Base-by-base conservation (phyloP, 805 yeast genomes). In the Starmerella etchellsii region DNA sequence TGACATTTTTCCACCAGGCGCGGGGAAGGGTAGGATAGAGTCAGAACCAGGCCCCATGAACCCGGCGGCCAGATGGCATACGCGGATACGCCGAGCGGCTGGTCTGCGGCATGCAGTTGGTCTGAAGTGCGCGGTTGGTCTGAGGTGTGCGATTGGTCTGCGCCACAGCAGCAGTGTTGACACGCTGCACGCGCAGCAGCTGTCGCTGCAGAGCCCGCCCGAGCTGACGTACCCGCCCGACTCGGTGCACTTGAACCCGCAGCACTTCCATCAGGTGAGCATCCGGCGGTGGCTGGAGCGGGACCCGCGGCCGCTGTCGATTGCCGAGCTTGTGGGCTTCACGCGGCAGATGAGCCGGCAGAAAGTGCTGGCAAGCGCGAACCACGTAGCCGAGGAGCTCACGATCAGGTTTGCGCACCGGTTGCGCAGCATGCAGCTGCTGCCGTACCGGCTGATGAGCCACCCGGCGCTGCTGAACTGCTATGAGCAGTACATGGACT, bases 291-390 rank as follows among this genome's bases (percentile, higher is more conserved):
- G 81, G 72, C 66, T 75, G 31, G 65, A 70, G 37, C 71, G 75
- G 48, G 56, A 63, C n/a, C 87, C 95, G 0, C 84, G 83, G 57
- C 95, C 97, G 0, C 93, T 88, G 19, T 78, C 95, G 1, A 59
- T 91, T n/a, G 67, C 83, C 39, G 96, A 88, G 53, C 61, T 88
- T 50, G 95, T 95, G 1, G 84, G 84, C 31, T 88, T 80, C 56
- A 96, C 95, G 35, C 78, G 78, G 51, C 71, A 71, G 27, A 60
- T 88, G 38, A 81, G 84, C 13, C 74, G 73, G 49, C 82, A 78
- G 28, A 85, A 87, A 61, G 68, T 88, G 37, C 64, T 88, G 10
- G 67, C 77, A 31, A 78, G 91, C 47, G 97, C 95, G 16, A 83
- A 81, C 55, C 91, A 88, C 57, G 95, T 85, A 1, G 66, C 93